These are phyloP conservation scores for Bryopsis sp. DNA, from an alignment of 139 green algal species.

Conservation along the genomic window DNA sequence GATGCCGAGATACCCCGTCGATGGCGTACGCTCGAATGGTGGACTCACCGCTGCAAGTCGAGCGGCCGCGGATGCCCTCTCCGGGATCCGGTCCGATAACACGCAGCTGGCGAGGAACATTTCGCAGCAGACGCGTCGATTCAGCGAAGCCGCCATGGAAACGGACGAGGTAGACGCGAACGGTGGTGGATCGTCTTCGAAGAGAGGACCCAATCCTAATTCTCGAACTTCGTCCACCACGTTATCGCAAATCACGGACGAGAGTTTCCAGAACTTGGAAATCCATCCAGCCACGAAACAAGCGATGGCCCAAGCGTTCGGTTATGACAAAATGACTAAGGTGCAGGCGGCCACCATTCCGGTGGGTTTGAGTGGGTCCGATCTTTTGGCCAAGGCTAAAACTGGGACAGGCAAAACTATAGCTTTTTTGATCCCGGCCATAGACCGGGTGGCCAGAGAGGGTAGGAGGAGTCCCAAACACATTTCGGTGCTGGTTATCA, in stretches of 20 bases:
- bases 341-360: conserved; percentile 93
- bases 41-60: no score
- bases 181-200: no score
- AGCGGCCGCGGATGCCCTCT: no score
- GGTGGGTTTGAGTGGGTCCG: conserved; percentile 73
- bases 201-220: no score
- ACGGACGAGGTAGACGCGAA: no score
- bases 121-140: no score
- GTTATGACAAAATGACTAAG: conserved; percentile 81
- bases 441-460: conserved; percentile 80
- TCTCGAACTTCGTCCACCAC: not conserved
- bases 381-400: conserved; percentile 89
- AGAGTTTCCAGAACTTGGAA: not conserved
- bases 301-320: conserved; percentile 52
- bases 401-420: conserved; percentile 97
- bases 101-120: no score
- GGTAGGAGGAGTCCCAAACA: conserved; percentile 88
- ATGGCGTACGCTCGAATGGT: no score
- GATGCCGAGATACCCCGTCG: no score
- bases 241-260: not conserved
- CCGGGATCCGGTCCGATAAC: no score
- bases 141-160: no score
- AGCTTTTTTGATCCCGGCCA: conserved; percentile 86
- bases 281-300: not conserved
- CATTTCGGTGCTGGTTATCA: conserved; percentile 84